These are phyloP conservation scores for Magnusiomyces fungicola DNA, from an alignment of 1,139 yeast species.

Conservation along the genomic window DNA sequence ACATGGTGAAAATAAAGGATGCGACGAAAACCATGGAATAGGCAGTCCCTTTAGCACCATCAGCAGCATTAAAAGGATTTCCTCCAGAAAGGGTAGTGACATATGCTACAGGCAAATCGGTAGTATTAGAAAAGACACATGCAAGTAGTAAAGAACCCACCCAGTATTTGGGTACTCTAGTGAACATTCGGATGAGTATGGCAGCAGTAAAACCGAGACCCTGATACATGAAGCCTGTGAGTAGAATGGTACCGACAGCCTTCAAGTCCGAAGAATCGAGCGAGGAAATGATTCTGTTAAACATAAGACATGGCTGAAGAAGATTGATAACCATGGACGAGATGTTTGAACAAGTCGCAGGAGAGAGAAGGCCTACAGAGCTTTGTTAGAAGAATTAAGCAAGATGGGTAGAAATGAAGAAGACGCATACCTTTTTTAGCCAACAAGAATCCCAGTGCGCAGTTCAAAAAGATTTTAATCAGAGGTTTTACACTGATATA, in stretches of 20 bases:
- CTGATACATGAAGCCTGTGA: conserved; percentile 50
- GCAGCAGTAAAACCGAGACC: conserved; percentile 29
- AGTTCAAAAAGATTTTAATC: conserved; percentile 71
- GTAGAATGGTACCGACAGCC: conserved; percentile 63
- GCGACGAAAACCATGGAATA: conserved; percentile 76
- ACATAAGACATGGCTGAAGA: conserved; percentile 70
- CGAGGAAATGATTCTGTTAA: conserved; percentile 65
- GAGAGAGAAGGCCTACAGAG: conserved; percentile 44
- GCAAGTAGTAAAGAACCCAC: conserved; percentile 68
- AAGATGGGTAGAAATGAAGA: background rate
- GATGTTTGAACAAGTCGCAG: conserved; percentile 58
- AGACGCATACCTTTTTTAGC: conserved; percentile 47
- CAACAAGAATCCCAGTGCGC: conserved; percentile 58
- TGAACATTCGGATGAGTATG: conserved; percentile 27
- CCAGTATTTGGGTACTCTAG: conserved; percentile 65
- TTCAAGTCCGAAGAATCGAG: conserved; percentile 67
- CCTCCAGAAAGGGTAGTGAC: conserved; percentile 73
- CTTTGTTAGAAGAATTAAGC: background rate
- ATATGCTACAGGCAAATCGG: conserved; percentile 86
- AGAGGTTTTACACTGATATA: conserved; percentile 83
- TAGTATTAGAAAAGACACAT: conserved; percentile 54
- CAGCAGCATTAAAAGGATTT: conserved; percentile 46
- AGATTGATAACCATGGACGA: conserved; percentile 67
- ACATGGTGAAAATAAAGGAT: conserved; percentile 61
- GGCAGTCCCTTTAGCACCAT: conserved; percentile 77